A percentile compares a stretch with the other conserved stretches of the same genome.
These are phyloP conservation scores for Penicillium mononematosum DNA, from an alignment of 495 filamentous ascomycete genomes.

Conservation along the genomic window DNA sequence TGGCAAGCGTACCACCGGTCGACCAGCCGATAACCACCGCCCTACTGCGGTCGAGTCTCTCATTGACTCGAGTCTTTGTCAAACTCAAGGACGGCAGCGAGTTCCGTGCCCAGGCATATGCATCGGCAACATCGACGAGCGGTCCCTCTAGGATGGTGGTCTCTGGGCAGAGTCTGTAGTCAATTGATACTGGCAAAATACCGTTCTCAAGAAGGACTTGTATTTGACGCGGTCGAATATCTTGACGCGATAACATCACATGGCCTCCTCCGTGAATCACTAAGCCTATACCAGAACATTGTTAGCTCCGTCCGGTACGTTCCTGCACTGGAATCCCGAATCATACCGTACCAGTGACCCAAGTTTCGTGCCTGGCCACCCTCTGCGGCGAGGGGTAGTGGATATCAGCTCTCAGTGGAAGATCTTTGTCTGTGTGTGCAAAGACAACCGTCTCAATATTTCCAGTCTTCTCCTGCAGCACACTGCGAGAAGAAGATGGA, in stretches of 20 bases:
- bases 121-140: slow-evolving; percentile 50
- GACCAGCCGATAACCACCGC: slow-evolving; percentile 59
- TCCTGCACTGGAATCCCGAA: background rate
- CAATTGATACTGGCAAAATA: slow-evolving; percentile 54
- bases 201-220: slow-evolving; percentile 38
- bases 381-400: slow-evolving; percentile 35
- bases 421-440: slow-evolving; percentile 22
- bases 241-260: slow-evolving; percentile 46
- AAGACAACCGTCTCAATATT: slow-evolving; percentile 34
- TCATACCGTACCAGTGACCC: background rate
- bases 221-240: slow-evolving; percentile 46
- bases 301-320: background rate
- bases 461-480: slow-evolving; percentile 2
- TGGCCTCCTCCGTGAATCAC: slow-evolving; percentile 62
- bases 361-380: background rate
- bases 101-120: slow-evolving; percentile 43
- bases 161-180: slow-evolving; percentile 59
- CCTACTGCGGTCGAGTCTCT: slow-evolving; percentile 30
- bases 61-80: slow-evolving; percentile 22
- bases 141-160: slow-evolving; percentile 43
- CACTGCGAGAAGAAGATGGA: background rate
- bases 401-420: slow-evolving; percentile 43
- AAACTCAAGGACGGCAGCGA: slow-evolving; percentile 38
- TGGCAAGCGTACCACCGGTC: slow-evolving; percentile 52
- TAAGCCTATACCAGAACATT: slow-evolving; percentile 36